Conservation (phyloP, 352 stramenopile genomes). For the Phytophthora hibernalis region DNA sequence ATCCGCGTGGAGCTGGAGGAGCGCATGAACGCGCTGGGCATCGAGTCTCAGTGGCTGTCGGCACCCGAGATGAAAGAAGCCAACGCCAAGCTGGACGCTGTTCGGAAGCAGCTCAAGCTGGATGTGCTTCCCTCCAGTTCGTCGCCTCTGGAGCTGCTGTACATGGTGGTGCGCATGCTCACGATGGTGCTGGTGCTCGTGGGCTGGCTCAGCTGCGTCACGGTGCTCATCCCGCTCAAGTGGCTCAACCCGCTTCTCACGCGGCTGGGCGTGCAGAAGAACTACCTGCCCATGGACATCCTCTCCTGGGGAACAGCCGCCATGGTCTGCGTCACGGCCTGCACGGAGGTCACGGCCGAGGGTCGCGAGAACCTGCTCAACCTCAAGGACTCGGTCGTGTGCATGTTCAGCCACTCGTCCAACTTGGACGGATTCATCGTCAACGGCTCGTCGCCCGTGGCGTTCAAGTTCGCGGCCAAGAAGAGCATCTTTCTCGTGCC, state of each 20-base stretch:
- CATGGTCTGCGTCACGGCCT: conserved; percentile 63
- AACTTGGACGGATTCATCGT: conserved; percentile 88
- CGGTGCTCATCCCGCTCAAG: conserved; percentile 72
- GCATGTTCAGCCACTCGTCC: conserved; percentile 88
- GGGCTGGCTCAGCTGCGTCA: conserved; percentile 76
- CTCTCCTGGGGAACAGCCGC: conserved; percentile 60
- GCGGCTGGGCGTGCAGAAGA: conserved; percentile 71
- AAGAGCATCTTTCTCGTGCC: conserved; percentile 86
- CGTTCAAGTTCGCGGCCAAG: conserved; percentile 88
- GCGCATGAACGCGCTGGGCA: conserved; percentile 69
- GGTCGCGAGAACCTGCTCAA: conserved; percentile 57
- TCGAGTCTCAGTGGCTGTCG: conserved; percentile 64
- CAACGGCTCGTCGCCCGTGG: conserved; percentile 70
- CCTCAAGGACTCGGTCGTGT: conserved; percentile 75
- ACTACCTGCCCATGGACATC: conserved; percentile 83
- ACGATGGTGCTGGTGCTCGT: conserved; percentile 78
- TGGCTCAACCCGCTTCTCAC: conserved; percentile 59
- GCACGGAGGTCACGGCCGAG: conserved; percentile 56
- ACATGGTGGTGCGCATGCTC: conserved; percentile 71
- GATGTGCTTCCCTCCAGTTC: conserved; percentile 55
- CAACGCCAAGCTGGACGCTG: conserved; percentile 62
- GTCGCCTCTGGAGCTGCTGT: conserved; percentile 60
- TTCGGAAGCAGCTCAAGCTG: conserved; percentile 71
- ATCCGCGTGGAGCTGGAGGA: conserved; percentile 84
- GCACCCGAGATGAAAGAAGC: conserved; percentile 56